phyloP scores from a whole-genome alignment of 2,329 filamentous ascomycete species.

The Neofusicoccum cordaticola region DNA sequence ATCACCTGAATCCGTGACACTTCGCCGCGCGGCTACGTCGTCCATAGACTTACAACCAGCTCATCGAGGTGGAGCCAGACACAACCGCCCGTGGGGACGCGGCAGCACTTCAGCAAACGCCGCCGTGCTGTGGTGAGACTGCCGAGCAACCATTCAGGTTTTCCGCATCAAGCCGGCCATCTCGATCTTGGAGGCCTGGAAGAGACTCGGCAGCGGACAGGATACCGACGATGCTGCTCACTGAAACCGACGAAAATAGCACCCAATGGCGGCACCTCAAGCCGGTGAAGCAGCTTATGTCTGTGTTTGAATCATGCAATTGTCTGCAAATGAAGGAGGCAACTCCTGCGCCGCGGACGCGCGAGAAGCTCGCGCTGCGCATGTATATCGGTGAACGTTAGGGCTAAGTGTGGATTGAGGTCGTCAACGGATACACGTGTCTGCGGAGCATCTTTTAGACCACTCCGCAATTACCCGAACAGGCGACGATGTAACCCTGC shows the following conservation, averaged over 20 bases:
- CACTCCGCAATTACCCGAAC: conserved; percentile 12
- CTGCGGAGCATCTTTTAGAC: conserved; percentile 10
- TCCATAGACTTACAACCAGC: conserved; percentile 9
- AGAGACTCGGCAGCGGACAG: conserved; percentile 1
- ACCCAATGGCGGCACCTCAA: conserved; percentile 4
- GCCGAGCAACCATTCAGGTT: not conserved
- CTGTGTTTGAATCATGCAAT: conserved; percentile 11
- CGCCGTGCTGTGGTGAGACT: conserved; percentile 9
- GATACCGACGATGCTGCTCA: conserved; percentile 7
- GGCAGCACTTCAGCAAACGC: not conserved
- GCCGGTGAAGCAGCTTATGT: conserved; percentile 1
- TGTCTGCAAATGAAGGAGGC: conserved; percentile 7
- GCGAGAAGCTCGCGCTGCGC: conserved; percentile 3
- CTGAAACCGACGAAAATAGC: conserved; percentile 10
- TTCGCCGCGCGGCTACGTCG: conserved; percentile 6
- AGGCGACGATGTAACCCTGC: conserved; percentile 13
- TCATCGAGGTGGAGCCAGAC: conserved; percentile 13
- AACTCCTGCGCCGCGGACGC: not conserved
- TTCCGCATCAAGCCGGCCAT: not conserved
- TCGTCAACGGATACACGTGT: conserved; percentile 18
- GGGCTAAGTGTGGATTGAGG: conserved; percentile 10
- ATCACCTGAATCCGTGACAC: conserved; percentile 13
- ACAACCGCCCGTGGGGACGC: not conserved
- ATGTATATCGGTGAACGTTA: conserved; percentile 14
- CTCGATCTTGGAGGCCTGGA: not conserved